Percentiles rank a stretch among this genome's conserved stretches.
Conservation (phyloP, 805 yeast genomes). For the Ogataea sp. region DNA sequence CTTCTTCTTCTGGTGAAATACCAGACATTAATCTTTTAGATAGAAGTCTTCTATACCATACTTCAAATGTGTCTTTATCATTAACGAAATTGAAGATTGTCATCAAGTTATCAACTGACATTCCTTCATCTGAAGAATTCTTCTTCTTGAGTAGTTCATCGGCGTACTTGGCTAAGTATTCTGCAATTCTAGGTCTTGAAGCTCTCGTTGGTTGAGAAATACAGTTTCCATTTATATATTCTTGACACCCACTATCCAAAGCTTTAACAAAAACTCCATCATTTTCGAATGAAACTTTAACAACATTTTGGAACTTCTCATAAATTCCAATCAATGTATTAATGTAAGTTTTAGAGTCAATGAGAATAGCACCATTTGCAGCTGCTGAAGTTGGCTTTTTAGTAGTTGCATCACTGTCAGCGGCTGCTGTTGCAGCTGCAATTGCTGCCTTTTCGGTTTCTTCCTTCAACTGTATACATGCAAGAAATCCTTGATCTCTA, state of each 20-base stretch:
- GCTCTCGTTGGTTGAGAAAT: conserved; percentile 65
- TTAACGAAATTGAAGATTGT: conserved; percentile 78
- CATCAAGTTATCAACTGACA: conserved; percentile 82
- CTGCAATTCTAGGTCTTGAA: conserved; percentile 77
- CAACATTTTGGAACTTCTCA: conserved; percentile 56
- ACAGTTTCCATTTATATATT: conserved; percentile 72
- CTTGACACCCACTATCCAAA: conserved; percentile 80
- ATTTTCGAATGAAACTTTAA: conserved; percentile 56
- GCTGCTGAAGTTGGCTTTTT: conserved; percentile 25
- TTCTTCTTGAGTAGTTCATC: conserved; percentile 75
- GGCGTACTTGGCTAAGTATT: conserved; percentile 79
- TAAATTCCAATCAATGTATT: conserved; percentile 69
- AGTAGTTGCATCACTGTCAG: conserved; percentile 10
- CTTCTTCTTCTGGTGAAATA: conserved; percentile 78
- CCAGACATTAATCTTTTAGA: conserved; percentile 82
- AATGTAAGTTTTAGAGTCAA: conserved; percentile 75
- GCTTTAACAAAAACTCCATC: conserved; percentile 79
- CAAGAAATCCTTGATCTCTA: conserved; percentile 50
- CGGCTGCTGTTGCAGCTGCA: conserved; percentile 7
- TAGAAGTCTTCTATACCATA: conserved; percentile 79
- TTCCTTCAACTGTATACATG: conserved; percentile 48
- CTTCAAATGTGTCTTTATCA: conserved; percentile 94
- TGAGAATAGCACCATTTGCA: too few relatives aligned
- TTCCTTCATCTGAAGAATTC: conserved; percentile 43
- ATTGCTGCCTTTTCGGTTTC: conserved; percentile 11